phyloP scores from a whole-genome alignment of 2,329 filamentous ascomycete genomes.

The Scopulariopsis brevicaulis region DNA sequence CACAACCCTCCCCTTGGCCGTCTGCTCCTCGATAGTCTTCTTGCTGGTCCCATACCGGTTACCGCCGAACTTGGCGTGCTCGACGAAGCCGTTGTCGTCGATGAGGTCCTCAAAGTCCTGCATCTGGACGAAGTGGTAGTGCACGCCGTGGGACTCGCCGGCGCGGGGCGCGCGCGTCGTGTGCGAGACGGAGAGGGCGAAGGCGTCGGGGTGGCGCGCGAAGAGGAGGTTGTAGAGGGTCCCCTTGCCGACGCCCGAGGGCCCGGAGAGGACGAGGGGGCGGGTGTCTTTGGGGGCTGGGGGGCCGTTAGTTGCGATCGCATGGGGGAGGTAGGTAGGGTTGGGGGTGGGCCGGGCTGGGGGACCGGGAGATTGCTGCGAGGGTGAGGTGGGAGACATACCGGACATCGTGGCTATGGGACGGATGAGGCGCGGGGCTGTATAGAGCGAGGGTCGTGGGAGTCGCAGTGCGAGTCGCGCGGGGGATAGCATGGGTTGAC shows the following conservation, averaged over 20 bases:
- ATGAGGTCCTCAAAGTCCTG: conserved; percentile 59
- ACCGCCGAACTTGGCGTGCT: conserved; percentile 73
- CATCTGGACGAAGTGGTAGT: conserved; percentile 70
- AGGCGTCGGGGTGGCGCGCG: conserved; percentile 35
- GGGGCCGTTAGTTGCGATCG: neutral
- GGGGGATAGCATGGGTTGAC: neutral
- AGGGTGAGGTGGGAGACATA: neutral
- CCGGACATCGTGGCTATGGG: neutral
- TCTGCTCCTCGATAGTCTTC: conserved; percentile 65
- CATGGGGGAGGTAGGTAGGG: neutral
- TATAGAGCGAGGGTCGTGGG: neutral
- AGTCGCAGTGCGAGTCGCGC: neutral
- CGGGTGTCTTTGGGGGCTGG: conserved; percentile 34
- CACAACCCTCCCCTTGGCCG: conserved; percentile 59
- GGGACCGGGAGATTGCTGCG: neutral
- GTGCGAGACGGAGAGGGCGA: conserved; percentile 53
- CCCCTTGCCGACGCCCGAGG: conserved; percentile 71
- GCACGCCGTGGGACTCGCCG: conserved; percentile 62
- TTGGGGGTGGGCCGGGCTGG: neutral
- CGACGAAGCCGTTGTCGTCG: conserved; percentile 64
- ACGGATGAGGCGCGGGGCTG: neutral
- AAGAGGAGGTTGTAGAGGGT: conserved; percentile 68
- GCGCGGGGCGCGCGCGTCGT: conserved; percentile 70
- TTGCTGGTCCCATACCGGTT: conserved; percentile 84
- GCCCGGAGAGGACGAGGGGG: conserved; percentile 70